Conservation (phyloP, 768 basidiomycete species). For the Xanthoconium stramineum region DNA sequence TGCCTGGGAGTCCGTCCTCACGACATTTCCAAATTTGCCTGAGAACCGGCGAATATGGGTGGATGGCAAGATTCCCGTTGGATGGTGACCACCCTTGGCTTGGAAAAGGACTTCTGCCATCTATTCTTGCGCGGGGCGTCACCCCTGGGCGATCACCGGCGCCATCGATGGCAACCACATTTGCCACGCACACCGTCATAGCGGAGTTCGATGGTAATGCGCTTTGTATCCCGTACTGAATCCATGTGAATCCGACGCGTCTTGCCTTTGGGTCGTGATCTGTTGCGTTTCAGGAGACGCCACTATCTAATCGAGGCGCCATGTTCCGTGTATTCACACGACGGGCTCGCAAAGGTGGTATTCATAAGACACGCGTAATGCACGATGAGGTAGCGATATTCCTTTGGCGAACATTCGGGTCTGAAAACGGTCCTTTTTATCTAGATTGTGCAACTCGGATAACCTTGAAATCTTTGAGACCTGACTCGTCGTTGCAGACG, state of each 20-base stretch:
- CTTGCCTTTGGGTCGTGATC: neutral
- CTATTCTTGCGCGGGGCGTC: slow-evolving; percentile 9
- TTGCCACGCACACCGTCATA: neutral
- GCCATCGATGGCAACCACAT: neutral
- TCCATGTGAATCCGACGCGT: slow-evolving; percentile 1
- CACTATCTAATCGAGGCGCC: slow-evolving; percentile 10
- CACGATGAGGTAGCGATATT: slow-evolving; percentile 3
- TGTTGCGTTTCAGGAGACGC: slow-evolving; percentile 11
- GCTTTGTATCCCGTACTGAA: neutral
- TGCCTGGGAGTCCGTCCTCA: slow-evolving; percentile 22
- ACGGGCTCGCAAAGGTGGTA: slow-evolving; percentile 10
- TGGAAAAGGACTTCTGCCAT: neutral
- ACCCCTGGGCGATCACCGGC: slow-evolving; percentile 10
- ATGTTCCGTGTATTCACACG: slow-evolving; percentile 22
- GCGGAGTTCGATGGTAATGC: slow-evolving; percentile 8
- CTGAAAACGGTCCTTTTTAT: slow-evolving; percentile 8
- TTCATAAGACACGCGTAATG: slow-evolving; percentile 13
- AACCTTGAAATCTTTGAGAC: neutral
- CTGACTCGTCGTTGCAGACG: neutral
- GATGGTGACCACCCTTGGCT: slow-evolving; percentile 9
- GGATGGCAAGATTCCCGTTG: neutral
- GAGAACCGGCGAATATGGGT: slow-evolving; percentile 12
- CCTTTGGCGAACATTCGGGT: neutral
- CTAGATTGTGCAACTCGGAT: neutral
- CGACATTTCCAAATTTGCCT: slow-evolving; percentile 13